phyloP scores from a whole-genome alignment of 2,329 filamentous ascomycete genomes.

The Fusarium sp. region DNA sequence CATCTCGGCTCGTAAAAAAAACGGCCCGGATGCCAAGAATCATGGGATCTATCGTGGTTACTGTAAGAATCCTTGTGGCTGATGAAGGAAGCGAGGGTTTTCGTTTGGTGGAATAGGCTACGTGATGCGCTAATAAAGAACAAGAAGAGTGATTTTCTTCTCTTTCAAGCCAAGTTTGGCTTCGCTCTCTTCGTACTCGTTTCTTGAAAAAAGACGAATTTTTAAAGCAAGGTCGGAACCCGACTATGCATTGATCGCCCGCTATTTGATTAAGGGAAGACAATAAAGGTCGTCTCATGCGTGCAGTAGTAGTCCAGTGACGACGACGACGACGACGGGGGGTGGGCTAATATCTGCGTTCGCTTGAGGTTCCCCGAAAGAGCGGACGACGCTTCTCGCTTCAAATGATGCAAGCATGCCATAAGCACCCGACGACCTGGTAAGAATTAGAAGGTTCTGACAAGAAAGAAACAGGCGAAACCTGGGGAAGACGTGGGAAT shows the following conservation, averaged over 20 bases:
- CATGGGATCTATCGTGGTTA: background rate
- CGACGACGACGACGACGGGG: background rate
- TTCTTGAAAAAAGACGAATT: background rate
- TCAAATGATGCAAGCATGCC: constrained; percentile 4
- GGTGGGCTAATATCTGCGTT: background rate
- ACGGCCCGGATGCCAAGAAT: background rate
- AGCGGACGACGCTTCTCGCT: background rate
- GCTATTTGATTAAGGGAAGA: background rate
- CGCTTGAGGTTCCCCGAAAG: background rate
- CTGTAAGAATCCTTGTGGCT: background rate
- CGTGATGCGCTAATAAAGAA: background rate
- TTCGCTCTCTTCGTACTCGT: background rate
- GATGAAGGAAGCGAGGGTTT: background rate
- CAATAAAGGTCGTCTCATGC: background rate
- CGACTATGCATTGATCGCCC: background rate
- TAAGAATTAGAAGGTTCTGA: background rate
- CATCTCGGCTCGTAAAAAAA: background rate
- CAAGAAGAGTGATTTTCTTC: background rate
- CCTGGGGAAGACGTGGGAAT: background rate
- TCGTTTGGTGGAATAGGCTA: background rate
- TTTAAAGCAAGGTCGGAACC: background rate
- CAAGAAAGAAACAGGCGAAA: background rate
- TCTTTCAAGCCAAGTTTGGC: background rate
- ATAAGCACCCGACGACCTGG: background rate
- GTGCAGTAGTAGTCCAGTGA: background rate